Conservation (phyloP, 2,329 filamentous ascomycete species). For the Annulohypoxylon truncatum region DNA sequence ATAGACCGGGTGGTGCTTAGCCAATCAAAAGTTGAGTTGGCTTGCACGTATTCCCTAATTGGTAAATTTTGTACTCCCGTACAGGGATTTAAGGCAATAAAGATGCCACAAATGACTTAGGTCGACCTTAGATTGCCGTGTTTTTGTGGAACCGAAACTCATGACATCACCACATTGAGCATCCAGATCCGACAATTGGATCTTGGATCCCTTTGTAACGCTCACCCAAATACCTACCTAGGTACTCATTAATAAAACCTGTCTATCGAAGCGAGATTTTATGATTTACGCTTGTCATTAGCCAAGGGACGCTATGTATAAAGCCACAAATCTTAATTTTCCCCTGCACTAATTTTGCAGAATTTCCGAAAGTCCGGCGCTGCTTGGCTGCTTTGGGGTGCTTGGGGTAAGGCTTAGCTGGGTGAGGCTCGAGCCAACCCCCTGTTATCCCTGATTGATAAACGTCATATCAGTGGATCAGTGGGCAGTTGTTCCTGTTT, state of each 20-base stretch:
- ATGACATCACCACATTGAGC: slow-evolving; percentile 33
- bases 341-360: not conserved
- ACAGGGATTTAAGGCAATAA: slow-evolving; percentile 25
- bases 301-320: not conserved
- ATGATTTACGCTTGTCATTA: not conserved
- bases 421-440: slow-evolving; percentile 5
- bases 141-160: slow-evolving; percentile 4
- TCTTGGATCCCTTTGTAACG: too few species aligned
- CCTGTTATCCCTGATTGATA: not conserved
- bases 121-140: not conserved
- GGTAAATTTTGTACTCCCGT: slow-evolving; percentile 22
- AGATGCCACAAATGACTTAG: slow-evolving; percentile 18
- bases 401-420: slow-evolving; percentile 21
- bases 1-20: slow-evolving; percentile 17
- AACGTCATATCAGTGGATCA: slow-evolving; percentile 28
- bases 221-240: not conserved
- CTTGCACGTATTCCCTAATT: slow-evolving; percentile 21
- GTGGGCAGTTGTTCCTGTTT: not conserved
- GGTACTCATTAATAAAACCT: not conserved
- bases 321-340: not conserved
- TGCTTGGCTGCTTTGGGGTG: too few species aligned
- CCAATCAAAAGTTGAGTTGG: slow-evolving; percentile 23
- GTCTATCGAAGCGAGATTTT: not conserved
- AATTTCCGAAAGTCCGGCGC: slow-evolving; percentile 8
- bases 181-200: slow-evolving; percentile 16